phyloP scores from a whole-genome alignment of 306 rosid species.

The Malus asiatica region DNA sequence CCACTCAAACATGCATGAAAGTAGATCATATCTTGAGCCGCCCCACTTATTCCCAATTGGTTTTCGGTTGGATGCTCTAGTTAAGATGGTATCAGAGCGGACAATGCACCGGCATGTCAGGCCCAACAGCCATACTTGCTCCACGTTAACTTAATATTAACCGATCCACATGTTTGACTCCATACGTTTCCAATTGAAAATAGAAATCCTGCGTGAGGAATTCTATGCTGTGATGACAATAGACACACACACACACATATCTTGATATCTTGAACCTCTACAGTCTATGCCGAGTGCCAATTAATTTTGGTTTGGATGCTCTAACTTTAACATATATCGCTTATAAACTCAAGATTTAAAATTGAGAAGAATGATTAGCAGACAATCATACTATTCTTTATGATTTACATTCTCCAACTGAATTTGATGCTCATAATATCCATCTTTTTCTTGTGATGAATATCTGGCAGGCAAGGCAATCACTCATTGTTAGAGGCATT shows the following conservation, averaged over 20 bases:
- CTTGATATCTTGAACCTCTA: neutral
- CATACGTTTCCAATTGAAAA: neutral
- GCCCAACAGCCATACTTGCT: neutral
- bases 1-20: neutral
- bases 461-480: constrained; percentile 76
- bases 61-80: neutral
- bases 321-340: neutral
- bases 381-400: neutral
- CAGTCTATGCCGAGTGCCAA: neutral
- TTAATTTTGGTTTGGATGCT: neutral
- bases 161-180: neutral
- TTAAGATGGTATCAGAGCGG: neutral
- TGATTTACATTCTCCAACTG: neutral
- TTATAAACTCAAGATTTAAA: neutral
- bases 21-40: neutral
- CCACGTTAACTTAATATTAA: neutral
- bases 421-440: neutral
- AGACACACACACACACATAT: no score
- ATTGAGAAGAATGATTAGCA: neutral
- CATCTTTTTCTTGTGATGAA: neutral
- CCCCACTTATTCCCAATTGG: no score
- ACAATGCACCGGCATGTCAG: neutral
- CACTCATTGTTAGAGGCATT: constrained; percentile 77
- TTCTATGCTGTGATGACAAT: neutral
- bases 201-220: neutral